Conservation (phyloP, 108 stramenopile species). For the Pseudonitzschia pungens region DNA sequence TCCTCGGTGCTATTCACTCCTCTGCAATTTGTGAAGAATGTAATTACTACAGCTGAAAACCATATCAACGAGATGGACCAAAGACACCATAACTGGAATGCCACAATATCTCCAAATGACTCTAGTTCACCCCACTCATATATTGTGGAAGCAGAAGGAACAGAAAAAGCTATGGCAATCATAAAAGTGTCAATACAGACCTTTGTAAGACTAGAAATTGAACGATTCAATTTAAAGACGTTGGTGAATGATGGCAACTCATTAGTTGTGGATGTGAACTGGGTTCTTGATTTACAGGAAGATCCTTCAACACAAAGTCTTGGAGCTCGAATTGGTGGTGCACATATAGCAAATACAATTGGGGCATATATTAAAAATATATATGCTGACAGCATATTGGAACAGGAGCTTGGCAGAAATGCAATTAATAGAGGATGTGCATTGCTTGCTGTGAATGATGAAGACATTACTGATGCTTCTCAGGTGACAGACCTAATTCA, state of each 20-base stretch:
- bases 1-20: slow-evolving; percentile 1
- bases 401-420: background rate
- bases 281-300: background rate
- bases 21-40: slow-evolving; percentile 1
- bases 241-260: slow-evolving; percentile 11
- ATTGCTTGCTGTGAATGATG: slow-evolving; percentile 14
- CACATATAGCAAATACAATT: background rate
- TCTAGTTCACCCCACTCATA: background rate
- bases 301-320: background rate
- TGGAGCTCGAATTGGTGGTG: background rate
- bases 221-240: background rate
- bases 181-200: background rate
- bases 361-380: slow-evolving; percentile 9
- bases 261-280: slow-evolving; percentile 4
- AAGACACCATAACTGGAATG: background rate
- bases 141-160: slow-evolving; percentile 4
- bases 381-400: background rate
- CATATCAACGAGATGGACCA: background rate
- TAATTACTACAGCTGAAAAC: slow-evolving; percentile 1
- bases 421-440: slow-evolving; percentile 10
- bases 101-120: slow-evolving; percentile 5
- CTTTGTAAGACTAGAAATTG: slow-evolving; percentile 7
- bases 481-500: background rate
- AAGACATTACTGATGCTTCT: background rate
- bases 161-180: background rate